phyloP scores from a whole-genome alignment of 352 stramenopile genomes.

The Blastocystis sp. region DNA sequence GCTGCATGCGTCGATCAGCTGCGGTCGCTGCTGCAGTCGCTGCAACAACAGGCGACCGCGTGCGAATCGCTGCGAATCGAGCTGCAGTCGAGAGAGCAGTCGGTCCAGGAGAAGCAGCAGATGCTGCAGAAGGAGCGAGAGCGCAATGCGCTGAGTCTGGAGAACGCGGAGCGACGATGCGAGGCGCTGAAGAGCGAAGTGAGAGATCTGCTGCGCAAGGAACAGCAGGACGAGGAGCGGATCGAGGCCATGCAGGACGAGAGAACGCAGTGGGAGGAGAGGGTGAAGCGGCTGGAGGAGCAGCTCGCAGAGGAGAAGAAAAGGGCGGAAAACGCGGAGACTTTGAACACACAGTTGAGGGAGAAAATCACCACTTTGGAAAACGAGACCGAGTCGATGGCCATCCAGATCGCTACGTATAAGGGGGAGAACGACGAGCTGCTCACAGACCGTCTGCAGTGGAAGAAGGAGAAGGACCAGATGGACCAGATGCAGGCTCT shows the following conservation, averaged over 20 bases:
- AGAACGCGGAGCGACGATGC: slow-evolving; percentile 66
- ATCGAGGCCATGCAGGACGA: slow-evolving; percentile 71
- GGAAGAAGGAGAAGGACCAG: slow-evolving; percentile 67
- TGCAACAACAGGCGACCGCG: neutral
- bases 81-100: neutral
- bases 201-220: slow-evolving; percentile 70
- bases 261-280: slow-evolving; percentile 13
- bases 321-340: slow-evolving; percentile 68
- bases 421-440: slow-evolving; percentile 71
- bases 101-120: neutral
- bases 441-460: slow-evolving; percentile 70
- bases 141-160: slow-evolving; percentile 64
- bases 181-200: slow-evolving; percentile 71
- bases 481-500: slow-evolving; percentile 68
- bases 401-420: slow-evolving; percentile 68
- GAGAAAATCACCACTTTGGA: slow-evolving; percentile 65
- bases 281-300: neutral
- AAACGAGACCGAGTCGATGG: slow-evolving; percentile 68
- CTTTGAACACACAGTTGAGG: slow-evolving; percentile 67
- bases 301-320: neutral
- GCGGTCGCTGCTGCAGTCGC: neutral
- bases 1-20: neutral
- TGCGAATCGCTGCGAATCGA: neutral
- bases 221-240: slow-evolving; percentile 69
- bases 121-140: slow-evolving; percentile 66